Percentiles rank a stretch among this genome's conserved stretches.
Conservation (phyloP, 2,329 filamentous ascomycete genomes). For the Epichloe aotearoae region DNA sequence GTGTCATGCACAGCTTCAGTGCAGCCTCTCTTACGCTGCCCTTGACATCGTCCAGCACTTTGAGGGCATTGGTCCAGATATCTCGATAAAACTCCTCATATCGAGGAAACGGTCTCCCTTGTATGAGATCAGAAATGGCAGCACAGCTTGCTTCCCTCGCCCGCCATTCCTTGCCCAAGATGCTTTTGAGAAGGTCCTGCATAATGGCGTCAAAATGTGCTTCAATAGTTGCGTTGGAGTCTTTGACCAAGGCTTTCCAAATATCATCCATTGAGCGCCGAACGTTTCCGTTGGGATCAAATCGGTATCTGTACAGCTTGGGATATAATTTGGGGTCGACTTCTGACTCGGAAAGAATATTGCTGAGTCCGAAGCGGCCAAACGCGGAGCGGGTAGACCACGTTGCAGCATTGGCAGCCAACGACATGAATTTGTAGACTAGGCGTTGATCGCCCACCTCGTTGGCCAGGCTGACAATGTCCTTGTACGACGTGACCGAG, state of each 20-base stretch:
- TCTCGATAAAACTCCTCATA: conserved; percentile 77
- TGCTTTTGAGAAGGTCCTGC: conserved; percentile 70
- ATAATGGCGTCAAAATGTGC: conserved; percentile 81
- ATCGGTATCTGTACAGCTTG: conserved; percentile 86
- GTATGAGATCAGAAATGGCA: conserved; percentile 76
- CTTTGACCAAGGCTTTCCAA: conserved; percentile 91
- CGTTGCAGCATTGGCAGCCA: conserved; percentile 89
- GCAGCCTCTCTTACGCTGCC: conserved; percentile 74
- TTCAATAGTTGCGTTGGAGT: conserved; percentile 63
- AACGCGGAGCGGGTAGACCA: conserved; percentile 97
- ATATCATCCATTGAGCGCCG: conserved; percentile 95
- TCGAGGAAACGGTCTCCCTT: conserved; percentile 59
- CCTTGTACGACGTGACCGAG: conserved; percentile 90
- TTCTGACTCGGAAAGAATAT: conserved; percentile 75
- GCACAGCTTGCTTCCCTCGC: conserved; percentile 85
- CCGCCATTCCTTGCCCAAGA: conserved; percentile 86
- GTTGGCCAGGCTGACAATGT: conserved; percentile 89
- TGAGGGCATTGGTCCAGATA: conserved; percentile 77
- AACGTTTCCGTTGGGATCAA: conserved; percentile 89
- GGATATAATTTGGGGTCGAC: conserved; percentile 91
- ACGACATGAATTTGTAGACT: conserved; percentile 97
- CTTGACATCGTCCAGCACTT: conserved; percentile 93
- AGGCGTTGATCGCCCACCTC: conserved; percentile 92
- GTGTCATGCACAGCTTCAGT: conserved; percentile 63
- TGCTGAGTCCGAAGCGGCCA: conserved; percentile 84